phyloP scores from a whole-genome alignment of 169 alveolate species.

The Amoebophrya sp. region DNA sequence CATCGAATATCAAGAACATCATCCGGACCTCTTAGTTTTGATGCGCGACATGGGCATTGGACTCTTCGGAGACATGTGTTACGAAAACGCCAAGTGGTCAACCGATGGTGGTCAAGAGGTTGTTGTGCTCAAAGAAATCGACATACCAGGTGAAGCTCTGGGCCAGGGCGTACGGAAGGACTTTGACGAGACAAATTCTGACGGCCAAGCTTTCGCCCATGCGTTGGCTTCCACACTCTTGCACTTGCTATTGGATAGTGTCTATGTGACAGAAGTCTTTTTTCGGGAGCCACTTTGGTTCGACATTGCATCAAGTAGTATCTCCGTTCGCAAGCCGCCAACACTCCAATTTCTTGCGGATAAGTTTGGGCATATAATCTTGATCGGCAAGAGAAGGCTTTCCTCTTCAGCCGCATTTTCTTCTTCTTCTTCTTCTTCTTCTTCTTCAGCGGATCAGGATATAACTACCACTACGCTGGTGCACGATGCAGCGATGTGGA shows the following conservation, averaged over 20 bases:
- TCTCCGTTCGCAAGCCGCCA: not conserved
- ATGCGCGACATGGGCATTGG: not conserved
- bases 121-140: too few species aligned
- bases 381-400: too few species aligned
- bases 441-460: too few species aligned
- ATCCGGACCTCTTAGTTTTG: not conserved
- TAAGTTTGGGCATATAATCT: not conserved
- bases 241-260: not conserved
- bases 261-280: not conserved
- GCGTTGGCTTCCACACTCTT: not conserved
- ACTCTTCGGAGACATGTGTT: not conserved
- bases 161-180: too few species aligned
- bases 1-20: not conserved
- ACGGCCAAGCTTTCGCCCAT: too few species aligned
- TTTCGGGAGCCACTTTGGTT: not conserved
- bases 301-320: not conserved
- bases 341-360: not conserved
- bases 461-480: too few species aligned
- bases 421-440: too few species aligned
- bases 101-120: too few species aligned
- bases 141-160: too few species aligned
- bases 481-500: too few species aligned
- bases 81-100: not conserved
- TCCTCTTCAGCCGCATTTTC: too few species aligned
- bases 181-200: too few species aligned